phyloP scores from a whole-genome alignment of 164 flowering plant species.

The Brasenia schreberi region DNA sequence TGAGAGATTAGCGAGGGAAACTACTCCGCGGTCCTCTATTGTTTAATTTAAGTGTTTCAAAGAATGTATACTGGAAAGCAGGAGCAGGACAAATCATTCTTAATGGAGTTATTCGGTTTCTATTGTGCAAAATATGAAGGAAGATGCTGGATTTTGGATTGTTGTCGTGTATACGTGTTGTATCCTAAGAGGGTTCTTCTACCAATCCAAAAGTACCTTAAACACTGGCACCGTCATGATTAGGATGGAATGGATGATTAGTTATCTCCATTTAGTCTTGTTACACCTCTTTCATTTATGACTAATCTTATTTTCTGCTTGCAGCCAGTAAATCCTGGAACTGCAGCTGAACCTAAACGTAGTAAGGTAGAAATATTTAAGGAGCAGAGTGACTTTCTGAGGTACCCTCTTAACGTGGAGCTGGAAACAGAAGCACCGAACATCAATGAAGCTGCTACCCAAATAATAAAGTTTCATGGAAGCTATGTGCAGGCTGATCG shows the following conservation, averaged over 20 bases:
- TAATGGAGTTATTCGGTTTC: neutral
- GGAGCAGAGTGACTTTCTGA: constrained; percentile 80
- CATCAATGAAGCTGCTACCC: constrained; percentile 82
- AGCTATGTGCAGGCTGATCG: constrained; percentile 89
- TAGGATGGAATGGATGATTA: neutral
- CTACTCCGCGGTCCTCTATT: no score
- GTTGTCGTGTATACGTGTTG: no score
- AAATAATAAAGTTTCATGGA: constrained; percentile 96
- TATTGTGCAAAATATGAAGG: neutral
- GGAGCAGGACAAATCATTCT: no score
- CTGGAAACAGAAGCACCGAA: constrained; percentile 70
- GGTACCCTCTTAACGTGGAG: constrained; percentile 97
- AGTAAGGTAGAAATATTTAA: constrained; percentile 96
- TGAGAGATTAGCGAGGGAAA: no score
- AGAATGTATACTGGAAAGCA: no score
- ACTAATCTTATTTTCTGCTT: constrained; percentile 4
- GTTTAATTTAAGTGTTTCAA: no score
- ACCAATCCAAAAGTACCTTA: neutral
- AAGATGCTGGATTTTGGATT: neutral
- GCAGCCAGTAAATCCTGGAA: constrained; percentile 75
- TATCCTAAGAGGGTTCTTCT: no score
- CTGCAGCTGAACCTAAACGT: constrained; percentile 53
- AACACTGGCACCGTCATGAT: neutral
- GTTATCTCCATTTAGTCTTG: neutral
- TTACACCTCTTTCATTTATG: neutral